These are phyloP conservation scores for Ogataea hybrid DNA, from an alignment of 1,139 yeast species.

Conservation along the genomic window DNA sequence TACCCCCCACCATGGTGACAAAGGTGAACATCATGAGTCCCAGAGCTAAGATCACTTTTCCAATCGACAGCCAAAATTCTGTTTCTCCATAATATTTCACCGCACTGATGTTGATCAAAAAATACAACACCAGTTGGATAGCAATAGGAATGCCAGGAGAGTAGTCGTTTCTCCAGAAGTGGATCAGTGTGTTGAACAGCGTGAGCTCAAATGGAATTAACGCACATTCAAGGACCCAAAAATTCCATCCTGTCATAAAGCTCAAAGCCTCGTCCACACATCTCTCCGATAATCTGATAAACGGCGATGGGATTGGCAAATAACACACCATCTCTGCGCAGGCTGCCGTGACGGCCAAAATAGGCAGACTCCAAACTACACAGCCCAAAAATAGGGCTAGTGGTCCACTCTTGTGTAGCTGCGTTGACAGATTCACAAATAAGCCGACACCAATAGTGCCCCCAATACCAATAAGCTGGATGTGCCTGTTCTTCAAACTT, in stretches of 20 bases:
- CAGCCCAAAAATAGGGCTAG: no score
- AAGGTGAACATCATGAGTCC: slow-evolving; percentile 75
- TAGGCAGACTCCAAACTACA: no score
- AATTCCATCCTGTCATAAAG: slow-evolving; percentile 78
- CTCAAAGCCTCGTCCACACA: slow-evolving; percentile 70
- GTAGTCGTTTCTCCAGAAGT: slow-evolving; percentile 77
- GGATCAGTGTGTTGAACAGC: slow-evolving; percentile 74
- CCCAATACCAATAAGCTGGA: no score
- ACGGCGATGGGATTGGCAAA: slow-evolving; percentile 70
- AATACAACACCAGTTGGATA: slow-evolving; percentile 61
- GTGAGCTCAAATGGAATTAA: slow-evolving; percentile 81
- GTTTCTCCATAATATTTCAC: slow-evolving; percentile 73
- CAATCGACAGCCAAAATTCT: slow-evolving; percentile 78
- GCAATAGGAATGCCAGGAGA: slow-evolving; percentile 64
- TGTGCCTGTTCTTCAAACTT: no score
- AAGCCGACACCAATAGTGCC: no score
- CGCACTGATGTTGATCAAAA: slow-evolving; percentile 65
- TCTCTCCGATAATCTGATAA: slow-evolving; percentile 52
- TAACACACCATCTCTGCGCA: slow-evolving; percentile 85
- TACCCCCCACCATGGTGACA: slow-evolving; percentile 83
- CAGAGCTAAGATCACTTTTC: slow-evolving; percentile 66
- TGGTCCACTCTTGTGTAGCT: no score
- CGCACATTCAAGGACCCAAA: slow-evolving; percentile 72
- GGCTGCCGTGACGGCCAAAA: slow-evolving; percentile 63
- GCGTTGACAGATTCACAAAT: no score